Evolutionary conservation across 129 eudicot species (phyloP).

Genomic region (Pulicaria dysenterica): DNA sequence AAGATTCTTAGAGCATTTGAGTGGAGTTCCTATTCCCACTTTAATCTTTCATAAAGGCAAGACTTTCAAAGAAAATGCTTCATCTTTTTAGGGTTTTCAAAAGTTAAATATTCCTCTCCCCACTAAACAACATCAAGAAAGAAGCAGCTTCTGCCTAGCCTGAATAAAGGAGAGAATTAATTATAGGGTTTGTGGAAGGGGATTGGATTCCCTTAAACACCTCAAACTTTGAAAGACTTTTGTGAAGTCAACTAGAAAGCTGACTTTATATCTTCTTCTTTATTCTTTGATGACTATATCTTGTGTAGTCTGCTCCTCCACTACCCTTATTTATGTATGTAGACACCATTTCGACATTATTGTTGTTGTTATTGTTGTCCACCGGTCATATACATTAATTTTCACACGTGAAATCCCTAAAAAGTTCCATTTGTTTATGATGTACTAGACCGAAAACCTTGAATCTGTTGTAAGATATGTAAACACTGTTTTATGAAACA

Average conservation of each 20-base stretch:
- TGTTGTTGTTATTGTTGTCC: too few relatives aligned
- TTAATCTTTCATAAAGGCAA: constrained; percentile 39
- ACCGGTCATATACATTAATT: too few relatives aligned
- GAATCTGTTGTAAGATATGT: too few relatives aligned
- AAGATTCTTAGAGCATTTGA: constrained; percentile 18
- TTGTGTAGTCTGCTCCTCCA: too few relatives aligned
- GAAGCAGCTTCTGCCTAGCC: constrained; percentile 35
- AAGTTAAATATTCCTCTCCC: constrained; percentile 44
- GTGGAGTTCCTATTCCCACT: constrained; percentile 54
- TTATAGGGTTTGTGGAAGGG: constrained; percentile 26
- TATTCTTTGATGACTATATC: not conserved
- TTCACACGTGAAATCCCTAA: too few relatives aligned
- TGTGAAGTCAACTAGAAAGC: constrained; percentile 63
- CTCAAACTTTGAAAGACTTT: constrained; percentile 40
- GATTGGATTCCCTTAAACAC: constrained; percentile 56
- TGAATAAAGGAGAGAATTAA: constrained; percentile 5
- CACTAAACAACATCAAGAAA: constrained; percentile 54
- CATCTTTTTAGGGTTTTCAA: constrained; percentile 42
- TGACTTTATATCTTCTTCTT: constrained; percentile 24
- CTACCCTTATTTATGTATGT: too few relatives aligned
- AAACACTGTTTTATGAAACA: too few relatives aligned
- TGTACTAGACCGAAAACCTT: too few relatives aligned
- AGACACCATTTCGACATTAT: too few relatives aligned
- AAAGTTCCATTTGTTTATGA: too few relatives aligned
- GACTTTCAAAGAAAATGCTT: constrained; percentile 46